Percentiles rank a stretch among this genome's conserved stretches.
phyloP scores from a whole-genome alignment of 176 grass and related monocot genomes.

The Otatea glauca region DNA sequence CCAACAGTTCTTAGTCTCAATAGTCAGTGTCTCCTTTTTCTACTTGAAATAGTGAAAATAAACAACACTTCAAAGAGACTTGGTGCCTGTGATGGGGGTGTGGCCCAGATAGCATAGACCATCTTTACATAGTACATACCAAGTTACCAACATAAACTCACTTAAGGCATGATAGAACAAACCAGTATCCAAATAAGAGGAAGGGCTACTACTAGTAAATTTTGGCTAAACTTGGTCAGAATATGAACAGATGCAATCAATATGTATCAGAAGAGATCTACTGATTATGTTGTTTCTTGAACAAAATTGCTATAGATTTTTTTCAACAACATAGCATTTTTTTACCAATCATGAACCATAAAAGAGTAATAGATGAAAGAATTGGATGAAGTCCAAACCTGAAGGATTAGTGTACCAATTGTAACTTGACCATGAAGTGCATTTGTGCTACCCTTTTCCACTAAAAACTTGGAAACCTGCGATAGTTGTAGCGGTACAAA shows the following conservation, averaged over 20 bases:
- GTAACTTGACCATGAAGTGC: slow-evolving; percentile 97
- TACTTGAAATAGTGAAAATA: slow-evolving; percentile 11
- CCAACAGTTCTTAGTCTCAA: slow-evolving; percentile 13
- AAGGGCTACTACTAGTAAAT: slow-evolving; percentile 22
- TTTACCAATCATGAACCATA: neutral
- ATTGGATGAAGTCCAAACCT: slow-evolving; percentile 54
- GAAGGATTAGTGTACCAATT: slow-evolving; percentile 90
- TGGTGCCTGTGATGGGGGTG: neutral
- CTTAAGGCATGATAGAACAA: slow-evolving; percentile 14
- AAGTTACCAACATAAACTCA: neutral
- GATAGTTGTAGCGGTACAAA: slow-evolving; percentile 27
- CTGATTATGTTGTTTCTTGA: slow-evolving; percentile 16
- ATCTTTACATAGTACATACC: neutral
- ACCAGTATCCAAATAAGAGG: slow-evolving; percentile 10
- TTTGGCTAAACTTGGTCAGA: slow-evolving; percentile 1
- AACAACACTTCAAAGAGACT: slow-evolving; percentile 7
- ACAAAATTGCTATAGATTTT: neutral
- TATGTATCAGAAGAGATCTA: neutral
- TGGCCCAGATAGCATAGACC: neutral
- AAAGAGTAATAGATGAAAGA: slow-evolving; percentile 26
- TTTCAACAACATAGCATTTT: neutral
- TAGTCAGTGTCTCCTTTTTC: neutral
- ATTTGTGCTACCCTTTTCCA: slow-evolving; percentile 88
- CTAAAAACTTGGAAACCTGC: slow-evolving; percentile 93
- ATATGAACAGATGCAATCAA: neutral